Base-by-base conservation (phyloP, 2,329 filamentous ascomycete genomes). In the Ophiostoma himal-ulmi region DNA sequence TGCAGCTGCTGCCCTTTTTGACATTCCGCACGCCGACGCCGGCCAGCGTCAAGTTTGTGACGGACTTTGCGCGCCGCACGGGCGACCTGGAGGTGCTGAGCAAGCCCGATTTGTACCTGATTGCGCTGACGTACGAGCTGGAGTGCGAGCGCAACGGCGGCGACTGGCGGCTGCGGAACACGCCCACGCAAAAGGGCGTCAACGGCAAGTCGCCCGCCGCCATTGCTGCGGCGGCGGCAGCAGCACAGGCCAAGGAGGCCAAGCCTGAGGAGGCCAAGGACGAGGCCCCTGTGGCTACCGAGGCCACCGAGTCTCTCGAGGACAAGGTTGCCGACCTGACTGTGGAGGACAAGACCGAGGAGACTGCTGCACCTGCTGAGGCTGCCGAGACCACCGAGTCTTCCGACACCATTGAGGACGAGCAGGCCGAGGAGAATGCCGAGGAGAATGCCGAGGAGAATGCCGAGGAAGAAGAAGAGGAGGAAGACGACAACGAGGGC, bases 111-210 rank as follows among this genome's bases (percentile, higher is more conserved):
- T 83, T 98, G 72, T 91, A 96, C 75, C 86, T 99, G 57, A 83
- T 98, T 76, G 95, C 94, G 10, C 82, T 99, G 70, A 91, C 93
- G 0, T 98, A 98, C 78, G 95, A 99, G 78, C 78, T 98, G n/a
- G 94, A 98, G 76, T 91, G 92, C 76, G 94, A 98, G 82, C 84
- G 89, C 71, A 96, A 96, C 78, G 88, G 89, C n/a, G 94, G 94
- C 1, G 89, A 96, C 78, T 96, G 92, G 91, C 86, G 94, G 72
- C 77, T 97, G 78, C 85, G 94, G 73, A 91, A 86, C 71, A 85
- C 86, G 3, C 94, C 94, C 0, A 91, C 89, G 0, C 93, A 97
- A 78, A 94, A 93, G 79, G 79, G 85, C 0, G 77, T 94, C 70
- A 94, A 94, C 77, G 91, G 91, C 3, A 85, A 84, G 74, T 86